These are phyloP conservation scores for Rhynchospora tenuis DNA, from an alignment of 176 grass and related monocot genomes.

Conservation along the genomic window DNA sequence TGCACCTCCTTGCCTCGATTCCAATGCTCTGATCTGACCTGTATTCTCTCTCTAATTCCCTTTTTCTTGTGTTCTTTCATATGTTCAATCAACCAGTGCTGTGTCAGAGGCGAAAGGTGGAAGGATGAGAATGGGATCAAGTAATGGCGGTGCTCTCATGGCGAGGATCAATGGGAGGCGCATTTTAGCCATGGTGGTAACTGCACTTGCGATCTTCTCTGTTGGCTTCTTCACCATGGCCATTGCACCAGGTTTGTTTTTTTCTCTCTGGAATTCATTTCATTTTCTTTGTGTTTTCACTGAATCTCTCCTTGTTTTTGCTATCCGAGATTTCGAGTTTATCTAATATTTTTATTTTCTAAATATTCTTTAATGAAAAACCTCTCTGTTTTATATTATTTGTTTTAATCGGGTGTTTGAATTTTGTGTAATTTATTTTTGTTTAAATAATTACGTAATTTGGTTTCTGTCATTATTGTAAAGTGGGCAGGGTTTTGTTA, in stretches of 20 bases:
- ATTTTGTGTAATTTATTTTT: neutral
- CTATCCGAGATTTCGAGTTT: neutral
- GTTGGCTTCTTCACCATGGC: neutral
- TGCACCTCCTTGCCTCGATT: slow-evolving; percentile 16
- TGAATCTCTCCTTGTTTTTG: neutral
- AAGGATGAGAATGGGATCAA: neutral
- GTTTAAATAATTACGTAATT: neutral
- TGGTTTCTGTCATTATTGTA: no score
- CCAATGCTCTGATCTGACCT: slow-evolving; percentile 5
- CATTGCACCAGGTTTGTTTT: neutral
- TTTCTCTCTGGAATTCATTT: neutral
- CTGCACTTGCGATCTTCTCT: neutral
- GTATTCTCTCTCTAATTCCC: neutral
- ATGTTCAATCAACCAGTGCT: neutral
- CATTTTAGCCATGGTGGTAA: neutral
- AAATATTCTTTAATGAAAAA: neutral
- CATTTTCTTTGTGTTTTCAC: neutral
- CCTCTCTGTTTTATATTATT: neutral
- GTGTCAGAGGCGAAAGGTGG: neutral
- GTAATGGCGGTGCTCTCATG: neutral
- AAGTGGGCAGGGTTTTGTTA: no score
- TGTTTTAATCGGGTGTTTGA: neutral
- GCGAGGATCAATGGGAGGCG: neutral
- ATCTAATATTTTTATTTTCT: neutral
- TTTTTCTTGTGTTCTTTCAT: neutral